Evolutionary conservation across 176 grass and related monocot genomes (phyloP).

Genomic region (Aegilops longissima): DNA sequence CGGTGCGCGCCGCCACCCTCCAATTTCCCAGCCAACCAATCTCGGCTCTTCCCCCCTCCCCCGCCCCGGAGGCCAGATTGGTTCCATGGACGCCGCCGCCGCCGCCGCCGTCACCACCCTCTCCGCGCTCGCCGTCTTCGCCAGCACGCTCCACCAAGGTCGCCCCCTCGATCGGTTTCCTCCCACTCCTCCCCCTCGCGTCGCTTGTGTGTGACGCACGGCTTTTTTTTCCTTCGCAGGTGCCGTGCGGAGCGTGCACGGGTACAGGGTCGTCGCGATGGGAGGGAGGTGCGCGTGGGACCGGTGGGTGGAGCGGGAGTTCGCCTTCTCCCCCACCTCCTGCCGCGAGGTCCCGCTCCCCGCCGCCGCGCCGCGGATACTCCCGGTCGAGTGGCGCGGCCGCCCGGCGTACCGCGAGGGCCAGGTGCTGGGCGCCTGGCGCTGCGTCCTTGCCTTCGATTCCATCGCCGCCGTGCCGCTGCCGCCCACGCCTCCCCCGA

Average conservation of each 20-base stretch:
- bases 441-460: slow-evolving; percentile 55
- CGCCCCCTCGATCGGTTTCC: neutral
- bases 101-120: slow-evolving; percentile 32
- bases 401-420: slow-evolving; percentile 47
- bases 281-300: slow-evolving; percentile 38
- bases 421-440: slow-evolving; percentile 40
- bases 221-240: slow-evolving; percentile 22
- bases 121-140: slow-evolving; percentile 49
- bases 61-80: neutral
- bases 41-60: neutral
- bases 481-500: slow-evolving; percentile 26
- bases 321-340: slow-evolving; percentile 29
- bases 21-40: neutral
- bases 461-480: slow-evolving; percentile 31
- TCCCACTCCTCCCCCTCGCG: neutral
- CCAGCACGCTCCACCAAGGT: slow-evolving; percentile 41
- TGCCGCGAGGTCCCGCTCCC: slow-evolving; percentile 39
- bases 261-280: slow-evolving; percentile 37
- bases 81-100: slow-evolving; percentile 37
- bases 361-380: slow-evolving; percentile 22
- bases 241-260: slow-evolving; percentile 56
- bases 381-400: neutral
- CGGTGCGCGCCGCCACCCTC: neutral
- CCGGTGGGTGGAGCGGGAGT: slow-evolving; percentile 53
- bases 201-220: neutral